These are phyloP conservation scores for Exophiala sp. DNA, from an alignment of 2,329 filamentous ascomycete species.

Conservation along the genomic window DNA sequence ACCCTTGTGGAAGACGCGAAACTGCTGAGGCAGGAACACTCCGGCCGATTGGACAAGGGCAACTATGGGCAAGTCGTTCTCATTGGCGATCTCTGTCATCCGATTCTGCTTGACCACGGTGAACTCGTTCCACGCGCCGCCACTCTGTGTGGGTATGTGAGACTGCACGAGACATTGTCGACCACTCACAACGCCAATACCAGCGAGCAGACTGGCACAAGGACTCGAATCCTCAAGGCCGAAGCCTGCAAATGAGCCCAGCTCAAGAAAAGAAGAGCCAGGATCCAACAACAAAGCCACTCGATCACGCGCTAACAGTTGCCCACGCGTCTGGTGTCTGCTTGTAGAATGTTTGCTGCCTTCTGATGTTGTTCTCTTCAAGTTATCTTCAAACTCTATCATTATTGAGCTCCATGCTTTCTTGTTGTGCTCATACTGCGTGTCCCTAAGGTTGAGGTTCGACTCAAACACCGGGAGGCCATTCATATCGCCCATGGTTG, in stretches of 20 bases:
- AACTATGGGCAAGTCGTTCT: slow-evolving; percentile 42
- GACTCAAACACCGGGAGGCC: slow-evolving; percentile 8
- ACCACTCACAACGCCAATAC: slow-evolving; percentile 39
- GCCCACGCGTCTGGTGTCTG: slow-evolving; percentile 32
- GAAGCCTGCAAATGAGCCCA: slow-evolving; percentile 39
- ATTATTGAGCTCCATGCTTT: slow-evolving; percentile 34
- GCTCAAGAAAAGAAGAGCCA: slow-evolving; percentile 41
- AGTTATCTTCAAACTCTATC: slow-evolving; percentile 30
- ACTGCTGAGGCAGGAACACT: slow-evolving; percentile 45
- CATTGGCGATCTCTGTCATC: slow-evolving; percentile 37
- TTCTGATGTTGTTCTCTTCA: slow-evolving; percentile 32
- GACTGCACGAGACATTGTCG: slow-evolving; percentile 39
- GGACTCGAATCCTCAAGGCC: slow-evolving; percentile 36
- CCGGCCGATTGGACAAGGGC: slow-evolving; percentile 42
- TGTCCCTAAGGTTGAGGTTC: slow-evolving; percentile 24
- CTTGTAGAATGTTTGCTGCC: slow-evolving; percentile 31
- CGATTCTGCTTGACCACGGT: slow-evolving; percentile 37
- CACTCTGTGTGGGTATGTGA: slow-evolving; percentile 43
- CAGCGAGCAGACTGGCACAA: slow-evolving; percentile 38
- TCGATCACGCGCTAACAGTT: slow-evolving; percentile 38
- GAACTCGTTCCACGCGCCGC: slow-evolving; percentile 44
- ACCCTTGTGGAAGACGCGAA: slow-evolving; percentile 45
- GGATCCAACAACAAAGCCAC: slow-evolving; percentile 38
- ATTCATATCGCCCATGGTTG: too few relatives aligned
- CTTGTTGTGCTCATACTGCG: slow-evolving; percentile 25